A percentile compares a stretch with the other conserved stretches of the same genome.
Evolutionary conservation across 225 moss, liverwort and hornwort genomes (phyloP).

Genomic region (Polytrichum formosum): DNA sequence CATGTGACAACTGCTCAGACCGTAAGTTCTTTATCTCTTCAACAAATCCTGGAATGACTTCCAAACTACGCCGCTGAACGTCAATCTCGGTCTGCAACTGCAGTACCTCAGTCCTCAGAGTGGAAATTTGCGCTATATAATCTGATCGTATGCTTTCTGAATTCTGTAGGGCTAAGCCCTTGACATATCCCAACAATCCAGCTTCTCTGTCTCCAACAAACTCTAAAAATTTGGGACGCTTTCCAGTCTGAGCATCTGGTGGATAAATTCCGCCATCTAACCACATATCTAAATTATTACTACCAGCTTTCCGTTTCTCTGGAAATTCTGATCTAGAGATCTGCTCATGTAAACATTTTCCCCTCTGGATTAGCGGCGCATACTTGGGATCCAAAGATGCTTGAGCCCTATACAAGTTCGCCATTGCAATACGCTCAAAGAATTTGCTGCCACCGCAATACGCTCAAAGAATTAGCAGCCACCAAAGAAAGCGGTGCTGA

Average conservation of each 20-base stretch:
- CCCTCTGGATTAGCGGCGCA: no score
- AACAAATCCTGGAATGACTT: neutral
- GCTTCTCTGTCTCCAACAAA: neutral
- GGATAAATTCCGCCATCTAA: neutral
- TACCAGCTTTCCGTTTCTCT: no score
- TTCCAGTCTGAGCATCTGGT: neutral
- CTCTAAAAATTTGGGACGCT: neutral
- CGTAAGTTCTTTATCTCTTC: neutral
- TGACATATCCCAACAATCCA: neutral
- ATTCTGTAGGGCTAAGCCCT: neutral
- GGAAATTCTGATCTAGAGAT: no score
- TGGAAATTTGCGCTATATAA: no score
- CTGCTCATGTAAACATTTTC: no score
- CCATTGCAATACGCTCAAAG: no score
- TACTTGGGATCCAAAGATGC: neutral
- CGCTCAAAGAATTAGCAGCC: no score
- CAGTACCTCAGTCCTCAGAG: neutral
- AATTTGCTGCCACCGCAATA: no score
- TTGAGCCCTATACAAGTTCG: neutral
- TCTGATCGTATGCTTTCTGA: no score
- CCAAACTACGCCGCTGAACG: neutral
- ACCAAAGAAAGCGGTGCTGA: no score
- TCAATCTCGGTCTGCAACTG: neutral
- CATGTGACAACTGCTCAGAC: neutral
- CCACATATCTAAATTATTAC: neutral